Base-by-base conservation (phyloP, 2,329 filamentous ascomycete species). In the Epichloe bromicola region DNA sequence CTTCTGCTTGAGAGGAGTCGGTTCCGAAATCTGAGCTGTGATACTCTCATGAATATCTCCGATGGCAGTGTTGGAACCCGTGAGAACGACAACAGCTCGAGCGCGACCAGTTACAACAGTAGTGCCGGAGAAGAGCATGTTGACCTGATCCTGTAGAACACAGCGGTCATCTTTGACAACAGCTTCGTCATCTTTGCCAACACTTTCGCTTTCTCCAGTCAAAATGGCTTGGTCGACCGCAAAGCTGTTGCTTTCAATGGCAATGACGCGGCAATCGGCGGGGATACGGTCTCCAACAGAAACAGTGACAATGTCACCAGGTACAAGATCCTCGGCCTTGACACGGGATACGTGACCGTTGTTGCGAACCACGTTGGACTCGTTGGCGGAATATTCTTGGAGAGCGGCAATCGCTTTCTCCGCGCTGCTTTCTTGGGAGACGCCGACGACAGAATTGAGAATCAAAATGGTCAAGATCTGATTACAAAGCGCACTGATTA, bases 41-140 rank as follows among this genome's bases (percentile, higher is more conserved):
- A 98, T 98, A 74, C 90, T 97, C 71, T 97, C 93, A 66, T 98
- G 93, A 57, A 98, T 98, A 66, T 96, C 93, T 61, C 93, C 93
- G 69, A 98, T 98, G 38, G 93, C 93, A 26, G 93, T 98, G 62
- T 82, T 86, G 46, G 83, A 78, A 58, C 93, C 93, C 17, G 93
- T 98, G 63, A 95, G 70, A 55, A 89, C 90, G 26, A 98, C 93
- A 49, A 97, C 73, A 42, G 93, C 93, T 60, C 81, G 90, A 48
- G 93, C 94, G 66, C 91, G 88, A 55, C 93, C 93, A 57, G 86
- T 95, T 19, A 96, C 91, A 17, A 98, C 89, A 3, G 93, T 97
- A 5, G 94, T 98, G 61, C 94, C 94, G 1, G 94, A 98, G 71
- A 98, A 98, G 54, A 98, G 78, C 80, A 95, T 96, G 69, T 98